A percentile compares a stretch with the other conserved stretches of the same genome.
Evolutionary conservation across 164 flowering plant species (phyloP).

Genomic region (Magnolia changhungtana): DNA sequence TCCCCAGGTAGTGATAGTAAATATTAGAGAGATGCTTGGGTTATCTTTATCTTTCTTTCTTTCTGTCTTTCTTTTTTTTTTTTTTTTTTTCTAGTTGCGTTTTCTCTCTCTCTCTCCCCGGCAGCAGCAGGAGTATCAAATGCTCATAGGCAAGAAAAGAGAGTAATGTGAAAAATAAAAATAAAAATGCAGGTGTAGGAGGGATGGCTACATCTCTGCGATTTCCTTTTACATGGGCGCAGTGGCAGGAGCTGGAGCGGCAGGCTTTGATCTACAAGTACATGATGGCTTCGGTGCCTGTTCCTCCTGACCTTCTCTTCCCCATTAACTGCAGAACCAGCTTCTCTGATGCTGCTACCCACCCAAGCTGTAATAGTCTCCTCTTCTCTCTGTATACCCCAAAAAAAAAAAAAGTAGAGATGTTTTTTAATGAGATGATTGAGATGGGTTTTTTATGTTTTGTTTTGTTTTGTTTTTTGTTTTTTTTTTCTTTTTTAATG

Average conservation of each 20-base stretch:
- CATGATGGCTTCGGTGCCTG: conserved; percentile 61
- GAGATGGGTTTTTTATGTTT: not conserved
- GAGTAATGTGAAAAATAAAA: not conserved
- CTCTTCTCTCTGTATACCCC: not conserved
- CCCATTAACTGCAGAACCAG: conserved; percentile 18
- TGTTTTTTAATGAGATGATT: not conserved
- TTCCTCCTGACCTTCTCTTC: conserved; percentile 58
- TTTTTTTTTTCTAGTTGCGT: not conserved
- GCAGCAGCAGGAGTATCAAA: not conserved
- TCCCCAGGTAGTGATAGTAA: conserved; percentile 31
- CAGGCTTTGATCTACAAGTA: conserved; percentile 63
- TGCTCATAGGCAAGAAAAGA: not conserved
- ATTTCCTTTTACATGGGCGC: conserved; percentile 54
- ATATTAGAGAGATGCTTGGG: not conserved
- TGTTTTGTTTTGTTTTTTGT: not conserved
- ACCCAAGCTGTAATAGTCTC: conserved; percentile 22
- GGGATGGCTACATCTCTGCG: conserved; percentile 20
- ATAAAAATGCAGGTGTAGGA: conserved; percentile 7
- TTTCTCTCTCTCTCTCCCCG: not conserved
- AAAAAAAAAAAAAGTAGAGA: too few relatives aligned
- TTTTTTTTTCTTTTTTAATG: not conserved
- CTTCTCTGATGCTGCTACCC: conserved; percentile 10
- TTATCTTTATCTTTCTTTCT: not conserved
- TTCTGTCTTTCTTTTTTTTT: not conserved
- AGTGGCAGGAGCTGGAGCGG: conserved; percentile 68